Evolutionary conservation across 257 asterid species (phyloP), one percentile per base, ranked within the genome.

Genomic region (Agastache rugosa): DNA sequence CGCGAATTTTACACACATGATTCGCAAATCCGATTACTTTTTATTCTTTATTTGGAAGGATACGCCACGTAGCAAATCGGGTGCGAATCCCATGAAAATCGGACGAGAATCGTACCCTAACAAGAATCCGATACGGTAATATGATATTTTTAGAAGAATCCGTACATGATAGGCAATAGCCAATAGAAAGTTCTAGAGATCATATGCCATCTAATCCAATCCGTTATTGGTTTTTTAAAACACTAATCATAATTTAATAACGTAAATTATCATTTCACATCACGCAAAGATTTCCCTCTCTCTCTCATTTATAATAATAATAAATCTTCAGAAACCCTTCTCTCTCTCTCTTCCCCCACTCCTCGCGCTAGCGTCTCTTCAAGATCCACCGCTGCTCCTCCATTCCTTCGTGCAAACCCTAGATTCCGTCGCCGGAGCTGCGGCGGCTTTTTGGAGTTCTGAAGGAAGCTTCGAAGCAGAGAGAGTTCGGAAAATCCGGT

Each of bases 381-480:
- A n/a, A 75, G 86, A 83, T 81, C 86, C 90, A 53, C 66, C 60
- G 47, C 77, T 60, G 37, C 77, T 58, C 70, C 61, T n/a, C 80
- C 63, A 39, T 25, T 6, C 53, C 22, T 69, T 65, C 76, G 15
- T 53, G 72, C 72, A 78, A 86, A 81, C 90, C 88, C 89, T 82
- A 86, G 81, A 74, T 85, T 78, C 78, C 74, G 45, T 72, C 72
- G 29, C 80, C 69, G 81, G 77, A 50, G 78, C 69, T 55, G 54
- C 81, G 73, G 82, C 19, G 39, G 61, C 10, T 8, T 60, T n/a
- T 25, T 12, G 5, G 4, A 23, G 25, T 19, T 35, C 31, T 1
- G 55, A 71, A 12, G 72, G 63, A 53, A 75, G 6, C 56, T 37
- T 25, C 10, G 16, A 45, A 53, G 75, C 11, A 31, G 72, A 61